Percentiles rank a stretch among this genome's conserved stretches.
Evolutionary conservation across 148 eudicot species (phyloP).

Genomic region (Silene uniflora): DNA sequence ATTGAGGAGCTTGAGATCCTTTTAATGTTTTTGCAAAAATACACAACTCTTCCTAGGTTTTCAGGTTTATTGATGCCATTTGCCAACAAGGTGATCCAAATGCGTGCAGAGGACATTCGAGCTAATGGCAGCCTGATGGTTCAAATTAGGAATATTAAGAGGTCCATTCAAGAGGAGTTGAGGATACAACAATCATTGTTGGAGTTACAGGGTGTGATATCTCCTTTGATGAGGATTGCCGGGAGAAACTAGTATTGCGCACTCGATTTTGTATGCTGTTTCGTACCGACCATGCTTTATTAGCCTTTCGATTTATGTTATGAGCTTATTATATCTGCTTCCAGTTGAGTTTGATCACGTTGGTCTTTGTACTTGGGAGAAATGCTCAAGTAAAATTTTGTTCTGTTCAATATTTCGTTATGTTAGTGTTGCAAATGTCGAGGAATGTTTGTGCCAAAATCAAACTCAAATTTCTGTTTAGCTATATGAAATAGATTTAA

Average conservation of each 20-base stretch:
- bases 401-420: background rate
- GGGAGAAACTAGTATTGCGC: slow-evolving; percentile 48
- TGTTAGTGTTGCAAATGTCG: background rate
- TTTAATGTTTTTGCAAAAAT: slow-evolving; percentile 60
- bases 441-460: background rate
- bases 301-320: slow-evolving; percentile 1
- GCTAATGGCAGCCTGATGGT: slow-evolving; percentile 38
- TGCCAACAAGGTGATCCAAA: slow-evolving; percentile 67
- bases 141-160: slow-evolving; percentile 60
- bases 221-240: slow-evolving; percentile 80
- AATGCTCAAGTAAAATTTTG: slow-evolving; percentile 7
- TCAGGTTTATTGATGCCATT: slow-evolving; percentile 60
- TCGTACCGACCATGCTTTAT: background rate
- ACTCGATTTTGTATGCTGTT: slow-evolving; percentile 11
- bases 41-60: slow-evolving; percentile 66
- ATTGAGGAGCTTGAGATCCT: slow-evolving; percentile 64
- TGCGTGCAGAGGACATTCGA: slow-evolving; percentile 64
- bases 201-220: slow-evolving; percentile 86
- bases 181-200: slow-evolving; percentile 65
- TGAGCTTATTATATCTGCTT: background rate
- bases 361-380: slow-evolving; percentile 16
- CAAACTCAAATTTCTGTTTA: too few species aligned
- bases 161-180: slow-evolving; percentile 76
- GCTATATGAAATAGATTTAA: background rate
- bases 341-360: background rate